Evolutionary conservation across 768 basidiomycete genomes (phyloP).

Genomic region (Symmetrospora coprosmae): DNA sequence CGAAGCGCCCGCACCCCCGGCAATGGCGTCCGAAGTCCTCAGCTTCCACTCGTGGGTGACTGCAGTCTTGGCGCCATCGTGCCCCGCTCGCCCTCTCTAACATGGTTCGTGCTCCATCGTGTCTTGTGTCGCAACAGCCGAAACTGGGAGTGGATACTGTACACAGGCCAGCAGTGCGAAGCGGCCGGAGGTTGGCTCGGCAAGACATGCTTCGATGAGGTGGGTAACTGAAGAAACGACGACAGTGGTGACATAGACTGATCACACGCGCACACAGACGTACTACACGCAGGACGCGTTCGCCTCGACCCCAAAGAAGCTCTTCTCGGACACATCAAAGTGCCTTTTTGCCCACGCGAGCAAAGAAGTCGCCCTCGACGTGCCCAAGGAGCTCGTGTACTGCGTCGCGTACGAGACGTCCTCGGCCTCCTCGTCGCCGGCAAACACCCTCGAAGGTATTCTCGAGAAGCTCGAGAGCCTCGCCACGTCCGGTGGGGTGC

Average conservation of each 20-base stretch:
- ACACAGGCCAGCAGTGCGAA: constrained; percentile 59
- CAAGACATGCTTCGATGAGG: constrained; percentile 58
- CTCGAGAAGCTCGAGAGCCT: constrained; percentile 13
- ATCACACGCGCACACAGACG: constrained; percentile 44
- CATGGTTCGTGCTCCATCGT: background rate
- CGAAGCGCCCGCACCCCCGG: constrained; percentile 50
- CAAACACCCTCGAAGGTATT: constrained; percentile 9
- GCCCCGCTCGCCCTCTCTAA: too few species aligned
- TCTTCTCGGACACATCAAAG: constrained; percentile 56
- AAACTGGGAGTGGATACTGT: constrained; percentile 56
- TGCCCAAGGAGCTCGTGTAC: constrained; percentile 61
- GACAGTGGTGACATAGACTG: background rate
- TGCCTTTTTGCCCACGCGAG: constrained; percentile 86
- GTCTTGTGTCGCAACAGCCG: too few species aligned
- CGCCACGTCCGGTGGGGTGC: constrained; percentile 36
- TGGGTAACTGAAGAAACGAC: constrained; percentile 34
- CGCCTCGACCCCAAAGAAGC: constrained; percentile 45
- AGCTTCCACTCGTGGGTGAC: constrained; percentile 58
- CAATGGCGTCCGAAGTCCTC: constrained; percentile 51
- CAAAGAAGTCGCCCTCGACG: constrained; percentile 50
- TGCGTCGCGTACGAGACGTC: constrained; percentile 71
- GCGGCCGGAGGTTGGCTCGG: constrained; percentile 43
- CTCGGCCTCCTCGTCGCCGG: constrained; percentile 23
- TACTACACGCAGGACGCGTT: constrained; percentile 81
- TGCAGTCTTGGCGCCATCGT: background rate